phyloP scores from a whole-genome alignment of 441 rosid species.

The Corymbia citriodora region DNA sequence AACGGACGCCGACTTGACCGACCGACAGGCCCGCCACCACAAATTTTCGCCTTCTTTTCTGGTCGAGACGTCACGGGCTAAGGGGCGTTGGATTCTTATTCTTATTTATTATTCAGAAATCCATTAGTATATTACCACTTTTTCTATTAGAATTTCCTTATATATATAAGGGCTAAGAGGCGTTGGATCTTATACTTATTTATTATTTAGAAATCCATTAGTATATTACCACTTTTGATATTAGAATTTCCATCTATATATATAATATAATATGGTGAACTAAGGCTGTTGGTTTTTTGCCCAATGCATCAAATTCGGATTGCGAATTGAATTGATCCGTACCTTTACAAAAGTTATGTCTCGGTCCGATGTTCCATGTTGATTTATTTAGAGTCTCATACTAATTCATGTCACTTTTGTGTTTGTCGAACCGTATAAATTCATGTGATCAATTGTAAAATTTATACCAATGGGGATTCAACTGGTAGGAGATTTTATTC shows the following conservation, averaged over 20 bases:
- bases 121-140: neutral
- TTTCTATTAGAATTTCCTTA: neutral
- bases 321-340: no score
- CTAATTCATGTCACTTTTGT: neutral
- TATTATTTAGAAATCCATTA: no score
- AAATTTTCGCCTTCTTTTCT: neutral
- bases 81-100: neutral
- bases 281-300: neutral
- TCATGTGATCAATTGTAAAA: accelerated
- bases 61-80: neutral
- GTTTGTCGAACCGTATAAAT: neutral
- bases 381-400: neutral
- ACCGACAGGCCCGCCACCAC: neutral
- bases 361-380: accelerated
- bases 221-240: no score
- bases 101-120: no score
- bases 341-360: neutral
- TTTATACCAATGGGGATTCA: accelerated
- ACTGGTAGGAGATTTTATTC: neutral
- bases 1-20: neutral
- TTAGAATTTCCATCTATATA: no score
- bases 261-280: neutral
- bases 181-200: no score
- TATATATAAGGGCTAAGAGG: no score
- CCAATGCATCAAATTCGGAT: neutral